A percentile compares a stretch with the other conserved stretches of the same genome.
Conservation (phyloP, 371 early-diverging fungal species). For the Mucor piriformis region DNA sequence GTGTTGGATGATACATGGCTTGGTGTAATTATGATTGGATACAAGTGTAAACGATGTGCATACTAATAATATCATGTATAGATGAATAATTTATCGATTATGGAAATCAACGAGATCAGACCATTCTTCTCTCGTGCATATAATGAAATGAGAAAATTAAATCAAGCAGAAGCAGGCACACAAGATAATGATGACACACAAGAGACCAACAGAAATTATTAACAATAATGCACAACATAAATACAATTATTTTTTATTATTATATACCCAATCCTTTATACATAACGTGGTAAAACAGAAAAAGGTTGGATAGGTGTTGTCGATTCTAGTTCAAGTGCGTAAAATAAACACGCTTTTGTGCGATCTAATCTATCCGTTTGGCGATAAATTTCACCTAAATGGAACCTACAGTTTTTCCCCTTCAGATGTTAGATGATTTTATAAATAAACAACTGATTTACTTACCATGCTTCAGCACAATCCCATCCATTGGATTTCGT, state of each 20-base stretch:
- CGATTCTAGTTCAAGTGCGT: slow-evolving; percentile 72
- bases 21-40: slow-evolving; percentile 62
- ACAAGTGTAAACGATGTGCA: too few species aligned
- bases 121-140: slow-evolving; percentile 84
- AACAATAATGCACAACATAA: too few species aligned
- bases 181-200: not conserved
- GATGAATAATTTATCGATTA: slow-evolving; percentile 81
- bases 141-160: slow-evolving; percentile 62
- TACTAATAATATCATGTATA: slow-evolving; percentile 25
- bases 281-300: slow-evolving; percentile 49
- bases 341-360: slow-evolving; percentile 71
- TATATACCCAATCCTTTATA: slow-evolving; percentile 20
- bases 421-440: not conserved
- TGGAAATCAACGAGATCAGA: slow-evolving; percentile 90
- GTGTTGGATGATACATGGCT: slow-evolving; percentile 68
- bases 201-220: not conserved
- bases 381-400: slow-evolving; percentile 60
- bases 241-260: not conserved
- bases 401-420: slow-evolving; percentile 53
- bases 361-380: slow-evolving; percentile 59
- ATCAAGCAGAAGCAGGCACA: slow-evolving; percentile 16
- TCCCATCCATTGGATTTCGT: slow-evolving; percentile 67
- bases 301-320: slow-evolving; percentile 70
- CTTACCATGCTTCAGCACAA: slow-evolving; percentile 67
- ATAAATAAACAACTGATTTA: not conserved